Conservation (phyloP, 1,284 basidiomycete genomes). For the Macrocystidia cucumis region DNA sequence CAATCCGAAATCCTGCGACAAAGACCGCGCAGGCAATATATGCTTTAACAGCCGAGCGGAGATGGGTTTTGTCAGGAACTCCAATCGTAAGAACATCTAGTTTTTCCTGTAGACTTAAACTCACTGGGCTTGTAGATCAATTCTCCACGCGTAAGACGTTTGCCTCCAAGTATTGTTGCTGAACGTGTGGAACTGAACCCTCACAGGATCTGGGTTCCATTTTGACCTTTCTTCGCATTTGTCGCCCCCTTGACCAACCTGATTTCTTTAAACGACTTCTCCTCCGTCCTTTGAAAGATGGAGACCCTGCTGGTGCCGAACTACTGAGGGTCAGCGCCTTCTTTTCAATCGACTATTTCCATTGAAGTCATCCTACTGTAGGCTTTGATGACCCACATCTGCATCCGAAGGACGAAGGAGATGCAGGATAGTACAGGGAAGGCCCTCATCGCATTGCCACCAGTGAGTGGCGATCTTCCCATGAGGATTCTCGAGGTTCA, state of each 20-base stretch:
- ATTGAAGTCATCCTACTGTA: slow-evolving; percentile 19
- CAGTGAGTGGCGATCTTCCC: slow-evolving; percentile 32
- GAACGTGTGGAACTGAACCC: neutral
- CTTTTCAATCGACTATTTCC: slow-evolving; percentile 1
- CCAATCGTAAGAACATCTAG: slow-evolving; percentile 58
- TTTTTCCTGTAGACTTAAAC: slow-evolving; percentile 5
- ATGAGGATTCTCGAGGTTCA: neutral
- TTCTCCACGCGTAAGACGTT: slow-evolving; percentile 57
- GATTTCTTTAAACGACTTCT: slow-evolving; percentile 76
- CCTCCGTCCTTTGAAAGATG: slow-evolving; percentile 65
- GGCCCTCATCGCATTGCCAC: slow-evolving; percentile 66
- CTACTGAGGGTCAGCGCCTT: slow-evolving; percentile 54
- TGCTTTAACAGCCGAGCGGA: slow-evolving; percentile 62
- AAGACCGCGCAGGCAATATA: slow-evolving; percentile 75
- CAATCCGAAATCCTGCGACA: slow-evolving; percentile 77
- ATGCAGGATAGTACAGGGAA: slow-evolving; percentile 79
- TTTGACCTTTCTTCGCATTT: slow-evolving; percentile 74
- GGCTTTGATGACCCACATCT: slow-evolving; percentile 80
- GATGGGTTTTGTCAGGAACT: slow-evolving; percentile 81
- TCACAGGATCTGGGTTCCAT: slow-evolving; percentile 78
- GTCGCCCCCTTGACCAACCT: slow-evolving; percentile 72
- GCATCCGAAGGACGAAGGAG: slow-evolving; percentile 86
- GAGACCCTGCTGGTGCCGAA: slow-evolving; percentile 56
- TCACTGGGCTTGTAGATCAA: slow-evolving; percentile 55
- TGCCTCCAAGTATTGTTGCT: no score